phyloP scores from a whole-genome alignment of 2,329 filamentous ascomycete genomes.

The Chaetothyriales sp. region DNA sequence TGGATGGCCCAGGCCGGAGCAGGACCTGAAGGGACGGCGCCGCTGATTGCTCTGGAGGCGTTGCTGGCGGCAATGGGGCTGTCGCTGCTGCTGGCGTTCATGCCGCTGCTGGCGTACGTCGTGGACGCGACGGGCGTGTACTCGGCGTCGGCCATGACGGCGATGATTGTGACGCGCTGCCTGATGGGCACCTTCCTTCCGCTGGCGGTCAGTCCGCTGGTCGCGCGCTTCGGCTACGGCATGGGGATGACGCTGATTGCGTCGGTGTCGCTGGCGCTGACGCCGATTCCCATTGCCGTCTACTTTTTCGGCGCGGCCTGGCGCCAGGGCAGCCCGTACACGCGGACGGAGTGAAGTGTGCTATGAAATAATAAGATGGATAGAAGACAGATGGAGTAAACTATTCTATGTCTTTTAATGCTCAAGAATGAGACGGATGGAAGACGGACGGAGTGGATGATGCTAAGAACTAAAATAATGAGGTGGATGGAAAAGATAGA shows the following conservation, averaged over 20 bases:
- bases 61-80: conserved; percentile 9
- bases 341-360: conserved; percentile 6
- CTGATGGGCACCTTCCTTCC: conserved; percentile 19
- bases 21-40: conserved; percentile 1
- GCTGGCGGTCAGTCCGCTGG: conserved; percentile 13
- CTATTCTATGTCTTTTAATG: no score
- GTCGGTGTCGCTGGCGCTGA: conserved; percentile 7
- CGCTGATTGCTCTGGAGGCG: conserved; percentile 9
- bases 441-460: no score
- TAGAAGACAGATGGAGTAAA: no score
- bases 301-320: conserved; percentile 12
- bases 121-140: conserved; percentile 19
- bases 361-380: no score
- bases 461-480: no score
- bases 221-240: conserved; percentile 14
- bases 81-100: conserved; percentile 10
- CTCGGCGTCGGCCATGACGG: conserved; percentile 31
- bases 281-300: conserved; percentile 14
- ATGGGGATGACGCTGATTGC: conserved; percentile 17
- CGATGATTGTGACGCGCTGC: conserved; percentile 16
- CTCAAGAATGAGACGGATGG: no score
- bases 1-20: conserved; percentile 11
- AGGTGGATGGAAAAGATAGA: no score
- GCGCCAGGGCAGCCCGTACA: conserved; percentile 12
- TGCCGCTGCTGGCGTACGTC: conserved; percentile 17